Percentiles rank a stretch among this genome's conserved stretches.
These are phyloP conservation scores for Hirsutella rhossiliensis DNA, from an alignment of 2,329 filamentous ascomycete genomes.

Conservation along the genomic window DNA sequence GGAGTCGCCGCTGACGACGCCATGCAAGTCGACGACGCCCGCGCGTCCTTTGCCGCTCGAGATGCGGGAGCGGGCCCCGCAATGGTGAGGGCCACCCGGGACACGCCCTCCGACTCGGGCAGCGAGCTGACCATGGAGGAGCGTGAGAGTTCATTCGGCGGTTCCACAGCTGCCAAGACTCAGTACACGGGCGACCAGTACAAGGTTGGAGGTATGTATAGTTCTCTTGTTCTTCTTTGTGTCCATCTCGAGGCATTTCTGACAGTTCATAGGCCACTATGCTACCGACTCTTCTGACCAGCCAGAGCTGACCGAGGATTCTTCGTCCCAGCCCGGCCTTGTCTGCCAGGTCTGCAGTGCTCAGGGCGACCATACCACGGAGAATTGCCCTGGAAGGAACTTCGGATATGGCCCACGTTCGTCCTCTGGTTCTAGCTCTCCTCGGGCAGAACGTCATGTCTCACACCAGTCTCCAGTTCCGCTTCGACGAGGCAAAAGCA, in stretches of 20 bases:
- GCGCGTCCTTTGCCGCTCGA: neutral
- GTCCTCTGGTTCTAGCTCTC: neutral
- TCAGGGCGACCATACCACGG: neutral
- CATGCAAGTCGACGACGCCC: neutral
- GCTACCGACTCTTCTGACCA: neutral
- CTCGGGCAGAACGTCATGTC: neutral
- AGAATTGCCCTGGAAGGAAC: neutral
- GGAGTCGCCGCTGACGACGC: neutral
- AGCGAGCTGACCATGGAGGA: neutral
- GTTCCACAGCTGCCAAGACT: no score
- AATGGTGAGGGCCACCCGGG: neutral
- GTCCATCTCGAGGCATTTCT: no score
- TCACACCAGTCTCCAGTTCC: neutral
- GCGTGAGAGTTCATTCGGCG: no score
- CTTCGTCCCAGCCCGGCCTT: neutral
- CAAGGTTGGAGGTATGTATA: no score
- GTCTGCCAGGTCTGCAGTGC: neutral
- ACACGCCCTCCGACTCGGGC: neutral
- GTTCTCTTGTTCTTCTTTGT: no score
- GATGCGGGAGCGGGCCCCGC: neutral
- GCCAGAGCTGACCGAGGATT: no score
- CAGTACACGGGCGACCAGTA: no score
- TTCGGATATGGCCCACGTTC: neutral
- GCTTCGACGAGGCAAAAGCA: neutral
- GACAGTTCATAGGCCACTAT: neutral